A percentile compares a stretch with the other conserved stretches of the same genome.
These are phyloP conservation scores for Trypanosoma platydactyli DNA, from an alignment of 208 protist species.

Conservation along the genomic window DNA sequence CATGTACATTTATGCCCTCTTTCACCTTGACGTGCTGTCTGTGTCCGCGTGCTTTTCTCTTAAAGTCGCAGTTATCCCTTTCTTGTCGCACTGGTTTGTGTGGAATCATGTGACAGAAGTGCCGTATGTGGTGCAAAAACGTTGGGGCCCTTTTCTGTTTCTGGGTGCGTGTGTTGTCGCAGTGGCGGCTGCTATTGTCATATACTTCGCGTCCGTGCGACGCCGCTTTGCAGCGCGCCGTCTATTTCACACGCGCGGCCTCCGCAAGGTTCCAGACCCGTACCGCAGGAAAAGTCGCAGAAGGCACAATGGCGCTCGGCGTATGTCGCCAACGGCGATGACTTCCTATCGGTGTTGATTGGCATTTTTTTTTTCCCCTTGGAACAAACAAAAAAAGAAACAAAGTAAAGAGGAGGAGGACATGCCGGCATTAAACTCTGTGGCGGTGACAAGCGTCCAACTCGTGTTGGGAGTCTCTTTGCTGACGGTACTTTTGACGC, in stretches of 20 bases:
- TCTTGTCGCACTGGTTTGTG: conserved; percentile 13
- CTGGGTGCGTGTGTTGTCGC: conserved; percentile 12
- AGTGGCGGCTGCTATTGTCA: conserved; percentile 13
- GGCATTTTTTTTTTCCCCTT: no score
- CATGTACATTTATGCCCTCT: conserved; percentile 24
- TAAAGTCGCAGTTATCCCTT: conserved; percentile 17
- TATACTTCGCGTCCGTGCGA: conserved; percentile 26
- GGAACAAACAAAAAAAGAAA: background rate
- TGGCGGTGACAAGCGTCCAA: no score
- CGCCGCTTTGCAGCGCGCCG: conserved; percentile 25
- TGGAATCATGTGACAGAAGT: conserved; percentile 8
- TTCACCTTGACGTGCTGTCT: conserved; percentile 24
- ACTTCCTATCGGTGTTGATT: no score
- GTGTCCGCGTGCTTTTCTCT: conserved; percentile 27
- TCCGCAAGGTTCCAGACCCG: conserved; percentile 23
- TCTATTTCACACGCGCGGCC: conserved; percentile 20
- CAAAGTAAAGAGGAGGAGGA: background rate
- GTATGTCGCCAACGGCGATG: no score
- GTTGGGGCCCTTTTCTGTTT: conserved; percentile 22
- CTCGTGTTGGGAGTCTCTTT: no score
- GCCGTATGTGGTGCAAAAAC: conserved; percentile 1
- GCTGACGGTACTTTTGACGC: no score
- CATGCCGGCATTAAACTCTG: no score
- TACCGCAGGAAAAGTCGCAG: conserved; percentile 10
- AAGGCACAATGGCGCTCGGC: background rate